phyloP scores from a whole-genome alignment of 305 asterid genomes.

The Caryopteris hybrid region DNA sequence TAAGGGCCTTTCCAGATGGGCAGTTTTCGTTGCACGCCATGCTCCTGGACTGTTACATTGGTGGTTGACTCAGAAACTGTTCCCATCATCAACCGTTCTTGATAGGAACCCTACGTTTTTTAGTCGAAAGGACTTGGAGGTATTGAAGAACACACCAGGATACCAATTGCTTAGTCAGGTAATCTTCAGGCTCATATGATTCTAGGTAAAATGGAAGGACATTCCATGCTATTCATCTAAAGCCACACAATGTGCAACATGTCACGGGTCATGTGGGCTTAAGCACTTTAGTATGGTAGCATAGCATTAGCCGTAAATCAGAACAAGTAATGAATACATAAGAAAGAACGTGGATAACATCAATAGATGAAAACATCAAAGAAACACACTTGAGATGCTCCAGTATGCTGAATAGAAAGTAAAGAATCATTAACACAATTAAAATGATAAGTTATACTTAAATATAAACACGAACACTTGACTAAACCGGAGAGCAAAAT shows the following conservation, averaged over 20 bases:
- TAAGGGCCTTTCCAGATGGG: constrained; percentile 61
- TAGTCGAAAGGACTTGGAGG: constrained; percentile 72
- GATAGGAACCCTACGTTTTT: constrained; percentile 76
- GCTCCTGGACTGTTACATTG: constrained; percentile 67
- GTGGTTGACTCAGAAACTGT: constrained; percentile 86
- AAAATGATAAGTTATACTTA: background rate
- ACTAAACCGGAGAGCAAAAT: too few relatives aligned
- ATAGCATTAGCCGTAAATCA: too few relatives aligned
- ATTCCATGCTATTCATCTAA: too few relatives aligned
- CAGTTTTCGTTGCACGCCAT: constrained; percentile 40
- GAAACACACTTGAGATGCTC: too few relatives aligned
- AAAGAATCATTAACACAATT: background rate
- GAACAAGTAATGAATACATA: background rate
- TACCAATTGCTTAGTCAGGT: constrained; percentile 77
- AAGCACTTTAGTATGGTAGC: too few relatives aligned
- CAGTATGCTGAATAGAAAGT: too few relatives aligned
- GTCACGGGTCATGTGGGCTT: too few relatives aligned
- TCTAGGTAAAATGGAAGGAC: background rate
- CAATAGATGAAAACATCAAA: too few relatives aligned
- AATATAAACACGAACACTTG: too few relatives aligned
- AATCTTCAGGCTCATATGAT: background rate
- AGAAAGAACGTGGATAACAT: background rate
- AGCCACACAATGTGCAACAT: too few relatives aligned
- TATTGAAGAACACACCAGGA: constrained; percentile 73
- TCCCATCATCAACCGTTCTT: constrained; percentile 72